Base-by-base conservation (phyloP, 2,329 filamentous ascomycete genomes). In the Pseudopithomyces chartarum region DNA sequence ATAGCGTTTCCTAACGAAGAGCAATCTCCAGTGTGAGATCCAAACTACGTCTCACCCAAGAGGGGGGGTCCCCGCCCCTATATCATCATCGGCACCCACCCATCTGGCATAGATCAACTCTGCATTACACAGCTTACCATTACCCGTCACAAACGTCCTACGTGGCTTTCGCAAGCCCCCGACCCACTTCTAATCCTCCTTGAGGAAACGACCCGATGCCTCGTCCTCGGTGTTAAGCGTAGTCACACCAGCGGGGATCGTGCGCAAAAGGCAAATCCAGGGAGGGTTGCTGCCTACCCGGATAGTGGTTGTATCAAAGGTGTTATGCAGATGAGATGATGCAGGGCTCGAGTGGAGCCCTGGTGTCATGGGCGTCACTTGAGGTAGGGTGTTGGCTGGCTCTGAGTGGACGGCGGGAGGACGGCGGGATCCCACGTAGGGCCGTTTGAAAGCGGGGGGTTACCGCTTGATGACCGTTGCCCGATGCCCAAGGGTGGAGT, bases 121-220 rank as follows among this genome's bases (percentile, higher is more conserved):
- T 47, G 51, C 43, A 47, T 54, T 54, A 54, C n/a, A 38, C 34
- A 40, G 39, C 13, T 44, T 52, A 43, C 22, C 12, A 1, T 13
- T 1, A n/a, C 11, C 13, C 33, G 32, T 40, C 15, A 17, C 29
- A 12, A 48, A n/a, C n/a, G 8, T 38, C n/a, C 45, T 55, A 55
- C 6, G 45, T 42, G 40, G 46, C 46, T 55, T 55, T 45, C 13
- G 52, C 39, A 10, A 29, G 1, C 10, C 17, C 12, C 10, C 8
- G 22, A 26, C 11, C 22, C 17, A 32, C 19, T 40, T 34, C 47
- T 50, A 42, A 42, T n/a, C 36, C 52, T 12, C 36, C n/a, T 38
- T 43, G 22, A 33, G 4, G 44, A 12, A n/a, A 2, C 29, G 17
- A 22, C 29, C 44, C 45, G 22, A 19, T n/a, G 13, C 53, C 53